Evolutionary conservation across 164 flowering plant species (phyloP), one percentile per base, ranked within the genome.

Genomic region (Berberis vulgaris): DNA sequence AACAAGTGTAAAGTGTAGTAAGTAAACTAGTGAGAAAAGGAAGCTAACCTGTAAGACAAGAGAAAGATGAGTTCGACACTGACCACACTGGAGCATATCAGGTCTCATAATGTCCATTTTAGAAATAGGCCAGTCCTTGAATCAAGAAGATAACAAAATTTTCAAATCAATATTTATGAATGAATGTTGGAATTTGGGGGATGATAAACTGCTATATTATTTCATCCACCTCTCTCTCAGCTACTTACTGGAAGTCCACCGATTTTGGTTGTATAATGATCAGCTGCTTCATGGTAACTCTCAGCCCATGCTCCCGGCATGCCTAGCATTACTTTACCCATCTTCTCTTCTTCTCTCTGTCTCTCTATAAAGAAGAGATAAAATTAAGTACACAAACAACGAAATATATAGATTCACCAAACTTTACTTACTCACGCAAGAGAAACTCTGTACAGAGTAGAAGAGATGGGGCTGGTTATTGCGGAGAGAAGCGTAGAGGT

Each of bases 231-330:
- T 26, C 3, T 47, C 3, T 9, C 6, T 6, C n/a, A 62, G 6
- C 41, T 41, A 62, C 88, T 69, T 69, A 93, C 97, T 9, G 97
- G 95, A 10, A 87, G 56, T 49, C 98, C 98, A 56, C 98, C 98
- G 61, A 90, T 81, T 81, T 93, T 93, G 11, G 89, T 75, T 11
- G 97, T 88, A 68, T 79, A 88, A 59, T 84, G 87, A 79, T 85
- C 96, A 60, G 91, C 79, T 2, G 75, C 69, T 76, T 93, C 98
- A 53, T 65, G 69, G 54, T 76, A 61, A 74, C 86, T 76, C 45
- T 72, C 74, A 6, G 97, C 98, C 98, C 98, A 90, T 2, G 81
- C 80, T 13, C 98, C 97, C 3, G 98, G 97, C 83, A 93, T 70
- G 67, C 98, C 97, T 9, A 93, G 74, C 58, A 86, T 45, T 0